Percentiles rank a stretch among this genome's conserved stretches.
Evolutionary conservation across 2,329 filamentous ascomycete genomes (phyloP).

Genomic region (Erysiphe pisi): DNA sequence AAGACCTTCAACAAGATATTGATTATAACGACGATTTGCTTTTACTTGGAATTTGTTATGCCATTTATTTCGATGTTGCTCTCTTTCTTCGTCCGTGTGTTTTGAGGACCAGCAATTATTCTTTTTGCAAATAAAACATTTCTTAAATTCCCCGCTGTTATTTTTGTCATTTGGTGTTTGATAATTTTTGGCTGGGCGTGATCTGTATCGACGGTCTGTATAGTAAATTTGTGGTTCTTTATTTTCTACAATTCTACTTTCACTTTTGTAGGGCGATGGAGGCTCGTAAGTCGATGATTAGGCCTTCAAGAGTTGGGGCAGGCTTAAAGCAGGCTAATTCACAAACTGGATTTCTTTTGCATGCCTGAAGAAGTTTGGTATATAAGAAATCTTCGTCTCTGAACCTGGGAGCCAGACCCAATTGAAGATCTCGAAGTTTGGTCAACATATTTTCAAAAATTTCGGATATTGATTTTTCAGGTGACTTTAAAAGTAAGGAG

Average conservation of each 20-base stretch:
- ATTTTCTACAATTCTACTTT: not conserved
- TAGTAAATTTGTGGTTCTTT: not conserved
- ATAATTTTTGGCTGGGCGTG: not conserved
- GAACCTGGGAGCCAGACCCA: not conserved
- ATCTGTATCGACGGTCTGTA: conserved; percentile 2
- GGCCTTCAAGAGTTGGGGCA: not conserved
- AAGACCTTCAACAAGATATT: not conserved
- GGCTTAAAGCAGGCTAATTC: not conserved
- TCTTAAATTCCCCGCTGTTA: not conserved
- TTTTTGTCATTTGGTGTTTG: not conserved
- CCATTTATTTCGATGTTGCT: not conserved
- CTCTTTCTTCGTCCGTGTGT: not conserved
- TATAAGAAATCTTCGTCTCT: not conserved
- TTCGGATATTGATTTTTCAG: not conserved
- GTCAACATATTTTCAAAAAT: not conserved
- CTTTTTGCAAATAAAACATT: conserved; percentile 12
- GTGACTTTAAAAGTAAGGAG: not conserved
- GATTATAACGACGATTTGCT: not conserved
- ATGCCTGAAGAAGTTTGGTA: not conserved
- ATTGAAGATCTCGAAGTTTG: not conserved
- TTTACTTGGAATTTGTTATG: not conserved
- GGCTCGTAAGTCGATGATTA: not conserved
- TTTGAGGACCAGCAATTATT: not conserved
- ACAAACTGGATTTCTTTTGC: not conserved
- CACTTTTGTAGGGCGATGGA: not conserved